Conservation (phyloP, 768 basidiomycete species). For the Tulasnella sp. region DNA sequence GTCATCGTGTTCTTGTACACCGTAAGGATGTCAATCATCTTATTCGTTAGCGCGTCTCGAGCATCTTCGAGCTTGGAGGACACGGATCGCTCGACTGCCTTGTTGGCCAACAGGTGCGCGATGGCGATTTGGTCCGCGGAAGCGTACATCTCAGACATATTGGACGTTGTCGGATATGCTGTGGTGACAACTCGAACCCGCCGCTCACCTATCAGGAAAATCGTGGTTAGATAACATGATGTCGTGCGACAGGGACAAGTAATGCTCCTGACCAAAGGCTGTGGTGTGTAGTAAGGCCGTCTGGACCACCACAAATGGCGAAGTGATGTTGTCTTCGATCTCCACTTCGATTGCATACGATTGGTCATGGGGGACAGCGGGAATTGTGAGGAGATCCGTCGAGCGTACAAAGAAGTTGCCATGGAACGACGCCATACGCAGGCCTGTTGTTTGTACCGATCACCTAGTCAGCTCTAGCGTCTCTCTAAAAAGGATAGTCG, state of each 20-base stretch:
- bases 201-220: conserved; percentile 47
- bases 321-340: conserved; percentile 86
- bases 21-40: conserved; percentile 69
- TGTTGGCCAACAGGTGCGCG: conserved; percentile 74
- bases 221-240: neutral
- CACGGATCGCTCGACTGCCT: conserved; percentile 81
- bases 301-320: conserved; percentile 88
- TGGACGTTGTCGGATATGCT: conserved; percentile 79
- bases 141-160: conserved; percentile 78
- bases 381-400: conserved; percentile 91
- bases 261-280: conserved; percentile 51
- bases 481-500: too few relatives aligned
- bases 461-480: neutral
- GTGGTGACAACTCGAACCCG: conserved; percentile 84
- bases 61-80: conserved; percentile 83
- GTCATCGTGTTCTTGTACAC: conserved; percentile 97
- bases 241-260: neutral
- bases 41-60: conserved; percentile 72
- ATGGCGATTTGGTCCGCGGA: conserved; percentile 85
- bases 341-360: conserved; percentile 95
- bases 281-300: conserved; percentile 92
- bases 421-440: conserved; percentile 95
- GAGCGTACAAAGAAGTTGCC: conserved; percentile 98
- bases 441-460: conserved; percentile 36
- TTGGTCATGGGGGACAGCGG: conserved; percentile 92